Evolutionary conservation across 2,329 filamentous ascomycete species (phyloP), one percentile per base, ranked within the genome.

Genomic region (Neofusicoccum parvum): DNA sequence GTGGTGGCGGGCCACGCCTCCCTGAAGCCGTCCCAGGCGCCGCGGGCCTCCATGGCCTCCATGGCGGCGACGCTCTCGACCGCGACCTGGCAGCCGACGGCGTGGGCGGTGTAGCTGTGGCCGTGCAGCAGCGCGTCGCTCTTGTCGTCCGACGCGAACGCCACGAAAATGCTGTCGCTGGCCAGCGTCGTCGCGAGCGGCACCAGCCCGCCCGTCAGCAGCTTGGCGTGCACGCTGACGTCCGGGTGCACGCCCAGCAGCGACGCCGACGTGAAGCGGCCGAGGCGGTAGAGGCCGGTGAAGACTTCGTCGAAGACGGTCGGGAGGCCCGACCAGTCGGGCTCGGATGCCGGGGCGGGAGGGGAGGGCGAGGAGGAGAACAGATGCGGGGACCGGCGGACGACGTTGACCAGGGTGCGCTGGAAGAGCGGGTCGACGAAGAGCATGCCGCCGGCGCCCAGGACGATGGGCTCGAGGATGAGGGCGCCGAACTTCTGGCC

Each of bases 261-360:
- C 0, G 88, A 88, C 0, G 90, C 87, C 0, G 91, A 84, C 1
- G 86, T 88, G 72, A 89, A 87, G 45, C 88, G 86, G 2, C 92
- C 92, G 0, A 96, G 87, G 12, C 92, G 90, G 75, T 94, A 94
- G 4, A 96, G 81, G 1, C 92, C 92, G 0, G 92, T 94, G 77
- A 96, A 96, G 41, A 96, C 92, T 74, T 96, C 92, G 73, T 96
- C 92, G 69, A 92, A 92, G 70, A 96, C 83, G 45, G 96, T 80
- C 0, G 92, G 92, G 3, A 96, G 84, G 2, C 92, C 91, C 1
- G 83, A 82, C 92, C 92, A 96, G 36, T 80, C 69, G 9, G 65
- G 20, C 20, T 23, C 20, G 20, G 20, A 23, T 23, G 20, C 20
- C 20, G 20, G 20, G 20, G 20, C 20, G 20, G 20, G 20, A 23